Evolutionary conservation across 148 eudicot species (phyloP).

Genomic region (Rhododendron henanense): DNA sequence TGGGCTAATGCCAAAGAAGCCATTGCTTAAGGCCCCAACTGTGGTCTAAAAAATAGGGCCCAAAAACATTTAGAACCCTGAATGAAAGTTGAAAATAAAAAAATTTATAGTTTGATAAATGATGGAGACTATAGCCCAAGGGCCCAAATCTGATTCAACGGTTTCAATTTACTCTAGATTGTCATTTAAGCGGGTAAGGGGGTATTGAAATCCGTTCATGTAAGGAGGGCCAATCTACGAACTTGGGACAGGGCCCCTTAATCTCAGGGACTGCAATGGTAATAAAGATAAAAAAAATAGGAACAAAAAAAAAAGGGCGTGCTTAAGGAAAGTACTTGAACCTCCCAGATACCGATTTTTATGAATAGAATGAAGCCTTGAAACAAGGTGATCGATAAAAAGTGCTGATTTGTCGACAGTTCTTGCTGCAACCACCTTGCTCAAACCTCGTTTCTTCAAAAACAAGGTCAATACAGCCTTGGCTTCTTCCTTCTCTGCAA

Average conservation of each 20-base stretch:
- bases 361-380: conserved; percentile 68
- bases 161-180: neutral
- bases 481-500: conserved; percentile 85
- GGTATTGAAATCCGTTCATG: no score
- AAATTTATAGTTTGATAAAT: neutral
- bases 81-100: neutral
- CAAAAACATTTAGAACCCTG: neutral
- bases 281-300: neutral
- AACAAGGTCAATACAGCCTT: conserved; percentile 77
- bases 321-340: conserved; percentile 29
- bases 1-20: neutral
- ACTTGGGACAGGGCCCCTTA: no score
- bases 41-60: neutral
- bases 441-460: conserved; percentile 66
- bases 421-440: conserved; percentile 59
- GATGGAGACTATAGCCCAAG: neutral
- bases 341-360: conserved; percentile 84
- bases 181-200: no score
- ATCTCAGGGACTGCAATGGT: neutral
- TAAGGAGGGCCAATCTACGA: no score
- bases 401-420: conserved; percentile 67
- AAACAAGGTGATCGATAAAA: conserved; percentile 76
- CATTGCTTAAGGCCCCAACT: neutral
- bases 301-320: neutral
- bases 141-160: neutral